Conservation (phyloP, 2,329 filamentous ascomycete species). For the Albifimbria verrucaria region DNA sequence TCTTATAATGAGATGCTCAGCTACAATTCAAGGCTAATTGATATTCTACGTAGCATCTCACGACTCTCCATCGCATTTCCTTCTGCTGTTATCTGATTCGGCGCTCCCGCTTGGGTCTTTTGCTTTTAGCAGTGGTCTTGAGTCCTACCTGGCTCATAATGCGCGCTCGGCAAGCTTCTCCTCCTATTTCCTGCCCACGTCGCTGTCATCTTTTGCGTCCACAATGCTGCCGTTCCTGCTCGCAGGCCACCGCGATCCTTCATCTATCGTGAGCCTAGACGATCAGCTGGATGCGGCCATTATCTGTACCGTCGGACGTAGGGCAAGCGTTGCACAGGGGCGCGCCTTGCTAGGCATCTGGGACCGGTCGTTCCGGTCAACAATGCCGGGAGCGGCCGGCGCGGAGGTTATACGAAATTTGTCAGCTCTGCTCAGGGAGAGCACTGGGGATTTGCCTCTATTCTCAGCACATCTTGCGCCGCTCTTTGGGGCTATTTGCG, state of each 20-base stretch:
- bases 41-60: constrained; percentile 11
- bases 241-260: constrained; percentile 58
- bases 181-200: constrained; percentile 67
- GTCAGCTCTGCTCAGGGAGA: constrained; percentile 28
- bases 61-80: constrained; percentile 51
- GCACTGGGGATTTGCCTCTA: constrained; percentile 31
- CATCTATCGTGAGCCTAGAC: constrained; percentile 56
- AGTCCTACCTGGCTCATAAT: constrained; percentile 75
- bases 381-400: constrained; percentile 24
- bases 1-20: constrained; percentile 9
- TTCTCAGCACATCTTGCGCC: constrained; percentile 67
- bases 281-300: constrained; percentile 74
- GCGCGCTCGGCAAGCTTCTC: constrained; percentile 45
- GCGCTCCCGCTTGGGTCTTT: constrained; percentile 82
- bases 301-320: constrained; percentile 73
- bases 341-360: constrained; percentile 71
- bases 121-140: constrained; percentile 78
- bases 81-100: constrained; percentile 76
- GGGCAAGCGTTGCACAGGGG: constrained; percentile 73
- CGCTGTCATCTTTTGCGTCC: constrained; percentile 66
- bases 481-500: constrained; percentile 64
- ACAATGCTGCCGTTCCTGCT: constrained; percentile 74
- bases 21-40: constrained; percentile 1
- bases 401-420: constrained; percentile 31
- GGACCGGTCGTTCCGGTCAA: constrained; percentile 63